A percentile compares a stretch with the other conserved stretches of the same genome.
phyloP scores from a whole-genome alignment of 1,284 basidiomycete species.

The Boletus semigastroideus region DNA sequence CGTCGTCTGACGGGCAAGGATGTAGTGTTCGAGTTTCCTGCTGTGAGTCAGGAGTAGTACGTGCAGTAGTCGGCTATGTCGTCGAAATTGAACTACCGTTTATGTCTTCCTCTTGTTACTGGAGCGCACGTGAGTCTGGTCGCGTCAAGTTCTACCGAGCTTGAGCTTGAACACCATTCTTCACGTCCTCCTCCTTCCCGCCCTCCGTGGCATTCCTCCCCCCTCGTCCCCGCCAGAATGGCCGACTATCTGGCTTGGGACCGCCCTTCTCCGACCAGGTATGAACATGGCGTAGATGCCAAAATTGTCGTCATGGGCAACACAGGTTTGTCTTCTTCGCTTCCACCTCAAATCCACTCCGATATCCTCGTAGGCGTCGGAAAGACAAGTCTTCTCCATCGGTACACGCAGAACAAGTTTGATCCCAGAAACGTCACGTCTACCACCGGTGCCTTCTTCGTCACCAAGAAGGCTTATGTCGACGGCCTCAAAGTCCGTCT shows the following conservation, averaged over 20 bases:
- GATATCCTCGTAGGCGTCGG: constrained; percentile 68
- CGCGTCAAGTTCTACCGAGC: constrained; percentile 30
- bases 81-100: constrained; percentile 31
- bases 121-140: constrained; percentile 34
- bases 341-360: constrained; percentile 6
- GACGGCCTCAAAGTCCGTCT: constrained; percentile 86
- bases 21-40: constrained; percentile 87
- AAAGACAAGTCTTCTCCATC: constrained; percentile 91
- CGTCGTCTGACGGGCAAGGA: constrained; percentile 94
- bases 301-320: constrained; percentile 98
- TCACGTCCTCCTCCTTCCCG: constrained; percentile 21
- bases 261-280: constrained; percentile 63
- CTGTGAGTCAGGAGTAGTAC: constrained; percentile 61
- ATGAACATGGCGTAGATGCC: constrained; percentile 84
- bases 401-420: constrained; percentile 91
- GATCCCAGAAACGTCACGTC: constrained; percentile 84
- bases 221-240: constrained; percentile 37
- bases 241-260: constrained; percentile 52
- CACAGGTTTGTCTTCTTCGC: constrained; percentile 58
- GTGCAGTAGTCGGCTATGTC: constrained; percentile 23
- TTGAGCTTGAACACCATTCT: constrained; percentile 18
- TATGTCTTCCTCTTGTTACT: constrained; percentile 24
- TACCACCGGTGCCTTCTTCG: constrained; percentile 93
- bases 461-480: constrained; percentile 91
- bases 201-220: constrained; percentile 36